Evolutionary conservation across 768 basidiomycete genomes (phyloP).

Genomic region (Termitomyces bulborhizus): DNA sequence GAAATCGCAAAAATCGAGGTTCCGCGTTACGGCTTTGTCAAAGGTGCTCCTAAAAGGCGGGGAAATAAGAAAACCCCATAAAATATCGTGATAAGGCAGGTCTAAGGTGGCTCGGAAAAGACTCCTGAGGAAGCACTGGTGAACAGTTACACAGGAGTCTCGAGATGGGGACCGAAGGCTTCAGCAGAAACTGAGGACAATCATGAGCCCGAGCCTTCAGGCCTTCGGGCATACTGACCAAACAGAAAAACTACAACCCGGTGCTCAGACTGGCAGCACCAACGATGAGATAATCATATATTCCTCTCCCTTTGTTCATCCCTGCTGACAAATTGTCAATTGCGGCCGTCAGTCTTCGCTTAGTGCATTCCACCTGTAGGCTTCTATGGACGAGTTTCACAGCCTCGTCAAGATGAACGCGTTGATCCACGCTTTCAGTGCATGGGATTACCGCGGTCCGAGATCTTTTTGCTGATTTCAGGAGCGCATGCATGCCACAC

Average conservation of each 20-base stretch:
- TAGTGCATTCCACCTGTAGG: slow-evolving; percentile 1
- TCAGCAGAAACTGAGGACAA: background rate
- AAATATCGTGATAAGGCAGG: background rate
- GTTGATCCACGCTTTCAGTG: slow-evolving; percentile 5
- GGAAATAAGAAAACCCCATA: background rate
- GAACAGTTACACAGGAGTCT: background rate
- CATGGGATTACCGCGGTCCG: slow-evolving; percentile 18
- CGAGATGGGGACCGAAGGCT: background rate
- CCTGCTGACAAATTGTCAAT: slow-evolving; percentile 1
- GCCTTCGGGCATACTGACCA: no score
- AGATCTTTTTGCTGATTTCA: slow-evolving; percentile 6
- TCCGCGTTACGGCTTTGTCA: background rate
- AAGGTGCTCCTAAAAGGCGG: background rate
- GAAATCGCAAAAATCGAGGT: background rate
- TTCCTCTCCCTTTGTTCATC: slow-evolving; percentile 7
- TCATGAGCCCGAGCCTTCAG: background rate
- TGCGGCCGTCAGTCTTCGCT: background rate
- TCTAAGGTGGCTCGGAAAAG: background rate
- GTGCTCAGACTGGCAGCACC: slow-evolving; percentile 1
- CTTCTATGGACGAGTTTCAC: slow-evolving; percentile 12
- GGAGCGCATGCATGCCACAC: slow-evolving; percentile 1
- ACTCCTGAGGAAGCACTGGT: background rate
- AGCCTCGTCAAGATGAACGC: slow-evolving; percentile 8
- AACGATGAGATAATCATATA: slow-evolving; percentile 20
- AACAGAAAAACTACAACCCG: no score